Evolutionary conservation across 306 rosid species (phyloP).

Genomic region (Arachis hypogaea): DNA sequence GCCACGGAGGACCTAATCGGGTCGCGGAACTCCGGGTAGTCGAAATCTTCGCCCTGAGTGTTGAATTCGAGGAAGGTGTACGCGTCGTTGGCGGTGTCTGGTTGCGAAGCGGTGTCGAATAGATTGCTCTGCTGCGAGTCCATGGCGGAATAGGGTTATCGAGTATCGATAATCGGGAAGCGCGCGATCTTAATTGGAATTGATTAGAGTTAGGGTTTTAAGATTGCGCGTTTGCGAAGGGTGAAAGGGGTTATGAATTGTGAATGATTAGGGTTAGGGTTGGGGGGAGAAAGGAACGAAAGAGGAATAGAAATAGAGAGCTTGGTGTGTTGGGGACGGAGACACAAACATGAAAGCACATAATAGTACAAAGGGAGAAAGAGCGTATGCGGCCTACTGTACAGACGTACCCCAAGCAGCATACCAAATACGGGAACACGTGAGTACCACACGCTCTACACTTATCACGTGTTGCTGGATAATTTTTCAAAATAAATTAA

Average conservation of each 20-base stretch:
- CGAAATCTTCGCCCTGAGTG: constrained; percentile 98
- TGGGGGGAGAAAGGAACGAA: constrained; percentile 17
- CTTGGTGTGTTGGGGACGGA: constrained; percentile 9
- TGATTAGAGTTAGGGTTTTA: constrained; percentile 49
- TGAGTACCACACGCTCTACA: background rate
- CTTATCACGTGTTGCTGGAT: background rate
- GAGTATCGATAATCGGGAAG: background rate
- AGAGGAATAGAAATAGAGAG: constrained; percentile 27
- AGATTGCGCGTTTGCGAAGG: constrained; percentile 3
- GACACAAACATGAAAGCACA: constrained; percentile 13
- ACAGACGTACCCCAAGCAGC: constrained; percentile 16
- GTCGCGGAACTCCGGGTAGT: constrained; percentile 94
- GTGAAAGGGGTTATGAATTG: constrained; percentile 45
- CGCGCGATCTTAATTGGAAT: constrained; percentile 29
- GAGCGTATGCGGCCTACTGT: constrained; percentile 35
- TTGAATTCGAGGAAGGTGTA: constrained; percentile 98
- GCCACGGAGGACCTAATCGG: constrained; percentile 87
- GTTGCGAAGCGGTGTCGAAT: constrained; percentile 95
- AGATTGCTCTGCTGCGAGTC: constrained; percentile 86
- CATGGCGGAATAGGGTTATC: constrained; percentile 46
- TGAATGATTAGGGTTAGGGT: constrained; percentile 70
- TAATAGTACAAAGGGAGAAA: constrained; percentile 15
- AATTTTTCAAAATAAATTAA: no score
- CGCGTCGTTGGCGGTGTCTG: constrained; percentile 93
- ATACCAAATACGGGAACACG: constrained; percentile 3